Percentiles rank a stretch among this genome's conserved stretches.
phyloP scores from a whole-genome alignment of 768 basidiomycete species.

The Kwoniella botswanensis region DNA sequence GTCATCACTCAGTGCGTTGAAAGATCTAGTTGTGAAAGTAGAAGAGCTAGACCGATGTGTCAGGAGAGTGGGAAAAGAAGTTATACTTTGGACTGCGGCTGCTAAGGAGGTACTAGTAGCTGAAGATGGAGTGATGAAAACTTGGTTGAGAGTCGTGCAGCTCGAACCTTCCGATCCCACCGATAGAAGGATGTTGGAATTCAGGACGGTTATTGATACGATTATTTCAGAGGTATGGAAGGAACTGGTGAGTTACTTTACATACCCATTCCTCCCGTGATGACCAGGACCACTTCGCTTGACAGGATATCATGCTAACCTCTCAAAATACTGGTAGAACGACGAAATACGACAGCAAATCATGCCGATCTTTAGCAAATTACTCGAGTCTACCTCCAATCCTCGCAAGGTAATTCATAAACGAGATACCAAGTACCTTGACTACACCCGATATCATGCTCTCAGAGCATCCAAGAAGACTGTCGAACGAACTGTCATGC shows the following conservation, averaged over 20 bases:
- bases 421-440: conserved; percentile 43
- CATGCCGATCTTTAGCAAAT: conserved; percentile 50
- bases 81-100: conserved; percentile 45
- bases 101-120: conserved; percentile 49
- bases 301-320: neutral
- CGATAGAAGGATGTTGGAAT: conserved; percentile 53
- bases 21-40: conserved; percentile 32
- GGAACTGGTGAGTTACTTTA: conserved; percentile 43
- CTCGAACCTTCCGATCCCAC: conserved; percentile 49
- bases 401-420: conserved; percentile 52
- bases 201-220: conserved; percentile 40
- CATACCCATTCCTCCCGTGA: neutral
- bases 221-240: conserved; percentile 43
- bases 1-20: conserved; percentile 15
- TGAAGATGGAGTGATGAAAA: conserved; percentile 39
- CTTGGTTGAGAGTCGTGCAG: conserved; percentile 49
- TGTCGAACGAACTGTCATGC: conserved; percentile 45
- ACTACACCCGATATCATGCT: conserved; percentile 49
- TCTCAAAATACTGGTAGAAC: conserved; percentile 36
- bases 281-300: neutral
- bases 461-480: conserved; percentile 33
- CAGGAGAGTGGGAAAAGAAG: conserved; percentile 49
- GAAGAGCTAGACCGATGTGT: conserved; percentile 45
- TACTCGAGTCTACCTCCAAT: conserved; percentile 48
- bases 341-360: conserved; percentile 50